Conservation (phyloP, 2,329 filamentous ascomycete genomes). For the Sporothrix protearum region DNA sequence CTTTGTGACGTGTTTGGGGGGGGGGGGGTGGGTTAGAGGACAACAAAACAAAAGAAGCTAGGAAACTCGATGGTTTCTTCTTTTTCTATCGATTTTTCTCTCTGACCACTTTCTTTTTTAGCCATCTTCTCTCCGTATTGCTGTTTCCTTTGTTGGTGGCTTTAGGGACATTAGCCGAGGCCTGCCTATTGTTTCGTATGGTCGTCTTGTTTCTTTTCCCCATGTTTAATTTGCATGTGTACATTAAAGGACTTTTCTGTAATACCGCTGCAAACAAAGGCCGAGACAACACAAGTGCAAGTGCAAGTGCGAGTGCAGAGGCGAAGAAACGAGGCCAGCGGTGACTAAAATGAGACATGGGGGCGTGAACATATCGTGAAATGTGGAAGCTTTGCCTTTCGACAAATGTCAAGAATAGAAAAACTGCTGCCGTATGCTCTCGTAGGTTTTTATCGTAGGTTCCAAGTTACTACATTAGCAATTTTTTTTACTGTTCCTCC, state of each 20-base stretch:
- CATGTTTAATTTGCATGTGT: neutral
- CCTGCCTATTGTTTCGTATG: neutral
- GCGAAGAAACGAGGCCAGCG: neutral
- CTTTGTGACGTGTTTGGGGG: neutral
- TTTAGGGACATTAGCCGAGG: neutral
- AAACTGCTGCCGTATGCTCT: neutral
- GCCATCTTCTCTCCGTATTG: neutral
- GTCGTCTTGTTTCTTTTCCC: neutral
- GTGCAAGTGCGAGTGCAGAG: neutral
- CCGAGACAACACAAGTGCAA: neutral
- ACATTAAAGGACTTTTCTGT: neutral
- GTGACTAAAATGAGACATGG: neutral
- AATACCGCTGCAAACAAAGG: neutral
- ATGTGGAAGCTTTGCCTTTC: neutral
- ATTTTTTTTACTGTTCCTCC: neutral
- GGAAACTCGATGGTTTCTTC: neutral
- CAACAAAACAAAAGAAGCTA: neutral
- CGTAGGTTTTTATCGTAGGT: neutral
- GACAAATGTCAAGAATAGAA: neutral
- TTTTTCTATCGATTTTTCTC: neutral
- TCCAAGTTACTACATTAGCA: neutral
- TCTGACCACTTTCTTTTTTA: neutral
- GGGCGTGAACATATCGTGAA: neutral
- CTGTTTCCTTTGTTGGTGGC: neutral
- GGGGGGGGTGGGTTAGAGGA: neutral